Evolutionary conservation across 106 monocot genomes (phyloP), one percentile per base, ranked within the genome.

Genomic region (Cymbidium sinense): DNA sequence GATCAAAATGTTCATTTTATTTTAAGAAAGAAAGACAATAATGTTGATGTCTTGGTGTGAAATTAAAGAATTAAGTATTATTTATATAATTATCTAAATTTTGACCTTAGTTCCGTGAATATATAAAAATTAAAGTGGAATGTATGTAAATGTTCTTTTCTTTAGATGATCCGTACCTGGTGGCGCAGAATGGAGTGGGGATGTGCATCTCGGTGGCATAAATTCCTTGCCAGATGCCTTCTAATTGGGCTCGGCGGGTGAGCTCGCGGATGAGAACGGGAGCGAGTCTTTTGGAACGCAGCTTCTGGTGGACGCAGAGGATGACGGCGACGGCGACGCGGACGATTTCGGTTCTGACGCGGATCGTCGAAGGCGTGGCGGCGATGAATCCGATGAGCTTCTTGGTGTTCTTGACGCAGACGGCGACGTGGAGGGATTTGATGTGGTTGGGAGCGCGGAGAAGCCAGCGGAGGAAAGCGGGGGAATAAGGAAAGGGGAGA

Each of bases 301-400:
- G 82, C 79, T 91, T 91, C 85, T 91, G 86, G 78, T 91, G 91
- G 43, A 91, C 86, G 47, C 91, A 91, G 18, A 91, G 82, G 85
- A 89, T 85, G 69, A 89, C 89, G 78, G 88, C 78, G 81, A 88
- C 91, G 23, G 91, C 88, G 88, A 91, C 86, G 11, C 73, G 47
- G 75, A 89, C 70, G 73, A 87, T 74, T 21, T 84, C 76, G 21
- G 79, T 51, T 19, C 81, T 50, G 12, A 85, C 85, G 5, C 88
- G 86, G 86, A 93, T 86, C 33, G 84, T 43, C 1, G 86, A 88
- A 0, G 90, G 93, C 20, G 90, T 83, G 55, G 90, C 90, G 23
- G 87, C 88, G 78, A 93, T 90, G 84, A 93, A 93, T 31, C 90
- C 93, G 25, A 93, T 90, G 37, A 93, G 86, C 78, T 93, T 93